Evolutionary conservation across 345 rosid genomes (phyloP).

Genomic region (Luvunga scandens): DNA sequence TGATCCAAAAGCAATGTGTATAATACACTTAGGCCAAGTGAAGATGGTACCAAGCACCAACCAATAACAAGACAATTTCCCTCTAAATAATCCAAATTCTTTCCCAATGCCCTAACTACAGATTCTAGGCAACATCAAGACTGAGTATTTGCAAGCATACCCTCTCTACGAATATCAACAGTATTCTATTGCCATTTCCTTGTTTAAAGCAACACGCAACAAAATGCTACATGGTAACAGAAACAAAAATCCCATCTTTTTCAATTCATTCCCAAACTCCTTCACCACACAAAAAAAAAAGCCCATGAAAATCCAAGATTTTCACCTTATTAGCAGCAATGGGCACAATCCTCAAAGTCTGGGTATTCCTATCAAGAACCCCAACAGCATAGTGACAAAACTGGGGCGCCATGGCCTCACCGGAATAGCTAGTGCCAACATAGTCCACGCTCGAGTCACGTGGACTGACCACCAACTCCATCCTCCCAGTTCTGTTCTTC

Average conservation of each 20-base stretch:
- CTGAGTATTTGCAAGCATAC: not conserved
- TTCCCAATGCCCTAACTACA: not conserved
- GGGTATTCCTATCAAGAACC: conserved; percentile 59
- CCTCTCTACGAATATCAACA: not conserved
- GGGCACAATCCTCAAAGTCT: conserved; percentile 63
- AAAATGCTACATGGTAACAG: too few relatives aligned
- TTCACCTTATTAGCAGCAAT: conserved; percentile 76
- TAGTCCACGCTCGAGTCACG: conserved; percentile 53
- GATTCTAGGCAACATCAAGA: not conserved
- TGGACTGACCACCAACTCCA: conserved; percentile 75
- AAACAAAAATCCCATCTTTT: not conserved
- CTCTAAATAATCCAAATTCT: not conserved
- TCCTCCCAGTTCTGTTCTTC: conserved; percentile 41
- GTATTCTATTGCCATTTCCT: not conserved
- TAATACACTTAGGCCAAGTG: not conserved
- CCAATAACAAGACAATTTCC: not conserved
- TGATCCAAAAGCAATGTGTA: not conserved
- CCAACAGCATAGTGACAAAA: conserved; percentile 63
- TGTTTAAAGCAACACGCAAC: not conserved
- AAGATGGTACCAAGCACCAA: too few relatives aligned
- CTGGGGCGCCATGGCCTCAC: conserved; percentile 67
- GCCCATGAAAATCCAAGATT: not conserved
- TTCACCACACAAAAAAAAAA: not conserved
- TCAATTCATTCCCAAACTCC: not conserved
- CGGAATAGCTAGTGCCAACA: conserved; percentile 63